Base-by-base conservation (phyloP, 164 flowering plant species). In the Cinnamomum chago region DNA sequence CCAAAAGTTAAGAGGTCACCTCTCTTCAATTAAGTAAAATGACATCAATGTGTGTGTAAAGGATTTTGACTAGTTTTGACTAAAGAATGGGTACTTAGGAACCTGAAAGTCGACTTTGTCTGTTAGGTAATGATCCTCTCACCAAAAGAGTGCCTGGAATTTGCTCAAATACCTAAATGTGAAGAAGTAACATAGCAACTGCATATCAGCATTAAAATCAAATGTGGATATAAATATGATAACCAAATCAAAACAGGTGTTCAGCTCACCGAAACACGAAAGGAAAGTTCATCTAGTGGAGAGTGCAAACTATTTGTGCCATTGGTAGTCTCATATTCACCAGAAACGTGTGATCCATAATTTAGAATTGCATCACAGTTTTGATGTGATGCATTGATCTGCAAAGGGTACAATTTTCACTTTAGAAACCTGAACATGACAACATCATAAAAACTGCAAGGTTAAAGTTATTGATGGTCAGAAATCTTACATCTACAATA, bases 101-200 rank as follows among this genome's bases (percentile, higher is more conserved):
- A 90, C 98, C 97, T 86, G 92, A 73, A 52, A 73, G 72, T 33
- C 86, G 77, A 75, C 73, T 81, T 70, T 81, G 83, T 73, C 65
- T 86, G 13, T 79, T 81, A 72, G 80, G 84, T 76, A 93, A 80
- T 67, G 92, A 85, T 79, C 91, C 98, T 81, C 71, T 90, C 74
- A 93, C 86, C 81, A 95, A 82, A 73, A 93, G 91, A 18, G 96
- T 89, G 67, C 98, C 97, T 13, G 98, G 95, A 27, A 82, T 89
- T 83, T 93, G 98, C 88, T 95, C 95, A 83, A 95, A 95, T 66
- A 95, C 97, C 99, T 95, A 73, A 2, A 81, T 17, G n/a, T 25
- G 15, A 14, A 67, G 10, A 33, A 67, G 58, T n/a, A 33, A 27
- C 58, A 13, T 11, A 58, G 73, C 28, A 64, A 71, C 78, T 9